Base-by-base conservation (phyloP, 805 yeast genomes). In the Saccharomyces paradoxus region DNA sequence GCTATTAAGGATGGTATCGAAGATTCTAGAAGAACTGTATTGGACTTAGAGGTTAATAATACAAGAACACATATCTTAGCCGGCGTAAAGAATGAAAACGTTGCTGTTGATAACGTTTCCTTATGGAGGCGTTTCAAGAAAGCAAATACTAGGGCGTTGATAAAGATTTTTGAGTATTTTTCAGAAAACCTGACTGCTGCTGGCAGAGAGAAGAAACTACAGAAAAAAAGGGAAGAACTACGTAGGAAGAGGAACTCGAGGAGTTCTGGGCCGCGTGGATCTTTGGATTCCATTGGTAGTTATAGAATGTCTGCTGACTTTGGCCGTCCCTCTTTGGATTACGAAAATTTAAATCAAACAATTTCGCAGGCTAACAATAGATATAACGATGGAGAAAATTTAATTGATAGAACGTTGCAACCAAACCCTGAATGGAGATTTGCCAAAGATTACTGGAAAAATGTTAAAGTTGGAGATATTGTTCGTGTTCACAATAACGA, bases 1-100 rank as follows among this genome's bases (percentile, higher is more conserved):
- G 90, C 90, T 0, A 74, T 85, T 55, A 86, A 86, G 62, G 95
- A 87, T 69, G 95, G 89, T 1, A 71, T 87, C 48, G 96, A 87
- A 68, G 96, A 87, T 69, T 86, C 88, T 10, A 75, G 91, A 69
- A 78, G 96, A 71, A 83, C 89, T 0, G 73, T 78, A 1, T 72
- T 83, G 46, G 96, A 87, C 70, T 71, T 84, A 67, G 90, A 87
- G 66, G 81, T 87, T 31, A 87, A 87, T 67, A 87, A 87, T 68
- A 87, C 86, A 51, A 72, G 76, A 44, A 85, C 90, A 0, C 89
- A 86, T 66, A 81, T 86, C 46, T 73, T 87, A 49, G 66, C 67
- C 49, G 81, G 85, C 50, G 62, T 81, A 32, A 72, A 71, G 32
- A 87, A 87, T 68, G 71, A 74, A 22, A 87, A 87, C 62, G 81